These are phyloP conservation scores for Vigna unguiculata DNA, from an alignment of 306 rosid species.

Conservation along the genomic window DNA sequence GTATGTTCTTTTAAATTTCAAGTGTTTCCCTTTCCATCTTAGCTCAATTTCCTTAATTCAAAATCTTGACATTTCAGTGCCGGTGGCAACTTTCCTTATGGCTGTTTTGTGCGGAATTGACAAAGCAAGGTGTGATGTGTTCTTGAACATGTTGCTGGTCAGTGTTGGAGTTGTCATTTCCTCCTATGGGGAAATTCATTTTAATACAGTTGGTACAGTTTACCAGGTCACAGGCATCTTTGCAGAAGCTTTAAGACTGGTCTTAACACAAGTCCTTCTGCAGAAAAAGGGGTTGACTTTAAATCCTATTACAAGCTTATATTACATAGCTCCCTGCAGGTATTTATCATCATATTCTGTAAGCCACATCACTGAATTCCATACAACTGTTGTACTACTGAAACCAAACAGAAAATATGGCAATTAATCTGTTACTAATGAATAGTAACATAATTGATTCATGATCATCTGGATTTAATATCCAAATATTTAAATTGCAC, in stretches of 20 bases:
- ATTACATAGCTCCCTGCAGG: slow-evolving; percentile 97
- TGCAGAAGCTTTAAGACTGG: slow-evolving; percentile 90
- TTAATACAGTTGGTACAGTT: slow-evolving; percentile 81
- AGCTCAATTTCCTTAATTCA: slow-evolving; percentile 32
- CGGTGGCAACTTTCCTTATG: slow-evolving; percentile 84
- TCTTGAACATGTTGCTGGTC: slow-evolving; percentile 90
- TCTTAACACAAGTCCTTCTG: slow-evolving; percentile 89
- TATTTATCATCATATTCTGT: slow-evolving; percentile 41
- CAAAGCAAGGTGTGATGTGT: slow-evolving; percentile 85
- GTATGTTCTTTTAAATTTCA: slow-evolving; percentile 53
- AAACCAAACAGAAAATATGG: slow-evolving; percentile 10
- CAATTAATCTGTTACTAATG: slow-evolving; percentile 1
- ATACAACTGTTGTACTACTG: not conserved
- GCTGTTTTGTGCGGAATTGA: slow-evolving; percentile 85
- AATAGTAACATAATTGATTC: slow-evolving; percentile 26
- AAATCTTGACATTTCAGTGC: slow-evolving; percentile 71
- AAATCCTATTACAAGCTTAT: slow-evolving; percentile 85
- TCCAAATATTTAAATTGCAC: not conserved
- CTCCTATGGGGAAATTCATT: slow-evolving; percentile 92
- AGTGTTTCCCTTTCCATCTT: slow-evolving; percentile 15
- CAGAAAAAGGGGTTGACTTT: slow-evolving; percentile 87
- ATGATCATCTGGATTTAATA: slow-evolving; percentile 10
- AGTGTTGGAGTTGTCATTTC: slow-evolving; percentile 93
- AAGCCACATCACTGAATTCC: not conserved
- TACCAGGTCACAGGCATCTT: slow-evolving; percentile 90